phyloP scores from a whole-genome alignment of 768 basidiomycete genomes.

The Suillus hirtellus region DNA sequence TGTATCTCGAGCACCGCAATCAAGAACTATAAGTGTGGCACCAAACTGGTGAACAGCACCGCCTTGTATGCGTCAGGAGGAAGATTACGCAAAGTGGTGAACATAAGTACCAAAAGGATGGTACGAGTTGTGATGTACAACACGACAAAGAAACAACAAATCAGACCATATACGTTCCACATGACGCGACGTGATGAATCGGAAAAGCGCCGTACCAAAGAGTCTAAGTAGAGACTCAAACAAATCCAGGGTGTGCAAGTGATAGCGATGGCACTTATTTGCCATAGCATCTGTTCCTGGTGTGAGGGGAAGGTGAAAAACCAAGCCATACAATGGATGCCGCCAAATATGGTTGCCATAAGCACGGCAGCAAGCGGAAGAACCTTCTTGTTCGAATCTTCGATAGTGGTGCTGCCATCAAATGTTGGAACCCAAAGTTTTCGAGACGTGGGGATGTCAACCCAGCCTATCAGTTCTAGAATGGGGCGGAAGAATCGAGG shows the following conservation, averaged over 20 bases:
- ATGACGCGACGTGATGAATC: no score
- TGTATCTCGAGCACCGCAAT: neutral
- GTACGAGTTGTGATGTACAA: neutral
- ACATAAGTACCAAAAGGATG: neutral
- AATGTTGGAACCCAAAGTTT: neutral
- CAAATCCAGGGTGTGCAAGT: neutral
- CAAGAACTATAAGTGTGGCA: neutral
- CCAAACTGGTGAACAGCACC: neutral
- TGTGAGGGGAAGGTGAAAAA: neutral
- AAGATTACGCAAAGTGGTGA: conserved; percentile 1
- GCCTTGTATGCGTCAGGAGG: neutral
- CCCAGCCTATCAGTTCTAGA: neutral
- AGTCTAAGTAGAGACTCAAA: neutral
- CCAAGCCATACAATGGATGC: conserved; percentile 29
- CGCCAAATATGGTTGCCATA: conserved; percentile 9
- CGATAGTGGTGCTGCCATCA: neutral
- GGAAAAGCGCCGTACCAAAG: no score
- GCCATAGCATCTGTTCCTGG: conserved; percentile 23
- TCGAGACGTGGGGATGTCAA: neutral
- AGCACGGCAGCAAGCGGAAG: neutral
- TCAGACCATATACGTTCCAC: neutral
- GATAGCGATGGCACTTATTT: conserved; percentile 16
- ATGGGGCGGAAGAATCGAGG: neutral
- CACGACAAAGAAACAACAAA: neutral
- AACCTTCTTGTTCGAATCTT: rapidly evolving